These are phyloP conservation scores for Cerrena zonata DNA, from an alignment of 1,284 basidiomycete genomes.

Conservation along the genomic window DNA sequence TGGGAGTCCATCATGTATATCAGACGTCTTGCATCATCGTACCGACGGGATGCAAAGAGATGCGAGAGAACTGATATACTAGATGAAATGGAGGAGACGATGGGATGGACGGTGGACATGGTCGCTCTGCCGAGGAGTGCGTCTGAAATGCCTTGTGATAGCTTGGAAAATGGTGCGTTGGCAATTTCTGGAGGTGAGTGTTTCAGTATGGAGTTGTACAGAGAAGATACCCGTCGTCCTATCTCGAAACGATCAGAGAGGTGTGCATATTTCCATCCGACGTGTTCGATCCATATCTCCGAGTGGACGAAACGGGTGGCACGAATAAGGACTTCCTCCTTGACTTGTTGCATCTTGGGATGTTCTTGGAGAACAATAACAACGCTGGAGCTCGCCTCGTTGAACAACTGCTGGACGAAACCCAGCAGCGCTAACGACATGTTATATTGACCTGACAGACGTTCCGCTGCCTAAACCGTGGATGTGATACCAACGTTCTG, in stretches of 20 bases:
- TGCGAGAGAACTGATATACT: conserved; percentile 55
- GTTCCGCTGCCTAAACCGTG: conserved; percentile 66
- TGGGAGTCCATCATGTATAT: conserved; percentile 64
- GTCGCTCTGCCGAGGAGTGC: conserved; percentile 66
- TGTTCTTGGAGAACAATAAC: conserved; percentile 49
- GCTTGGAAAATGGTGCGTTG: conserved; percentile 48
- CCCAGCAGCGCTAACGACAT: conserved; percentile 76
- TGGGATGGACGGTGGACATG: conserved; percentile 68
- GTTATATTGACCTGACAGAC: conserved; percentile 67
- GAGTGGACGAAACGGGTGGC: conserved; percentile 73
- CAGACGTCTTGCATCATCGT: conserved; percentile 64
- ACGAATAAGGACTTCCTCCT: conserved; percentile 76
- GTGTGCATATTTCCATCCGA: conserved; percentile 76
- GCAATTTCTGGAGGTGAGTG: conserved; percentile 51
- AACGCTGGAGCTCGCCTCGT: conserved; percentile 62
- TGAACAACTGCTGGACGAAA: conserved; percentile 70
- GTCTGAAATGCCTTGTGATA: conserved; percentile 62
- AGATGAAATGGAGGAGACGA: conserved; percentile 62
- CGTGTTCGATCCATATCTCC: conserved; percentile 81
- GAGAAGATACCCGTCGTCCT: conserved; percentile 54
- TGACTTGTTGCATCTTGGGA: conserved; percentile 59
- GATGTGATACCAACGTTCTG: conserved; percentile 50
- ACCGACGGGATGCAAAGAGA: conserved; percentile 57
- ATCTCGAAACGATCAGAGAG: conserved; percentile 79
- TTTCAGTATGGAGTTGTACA: conserved; percentile 64